Evolutionary conservation across 768 basidiomycete species (phyloP).

Genomic region (Vararia minispora): DNA sequence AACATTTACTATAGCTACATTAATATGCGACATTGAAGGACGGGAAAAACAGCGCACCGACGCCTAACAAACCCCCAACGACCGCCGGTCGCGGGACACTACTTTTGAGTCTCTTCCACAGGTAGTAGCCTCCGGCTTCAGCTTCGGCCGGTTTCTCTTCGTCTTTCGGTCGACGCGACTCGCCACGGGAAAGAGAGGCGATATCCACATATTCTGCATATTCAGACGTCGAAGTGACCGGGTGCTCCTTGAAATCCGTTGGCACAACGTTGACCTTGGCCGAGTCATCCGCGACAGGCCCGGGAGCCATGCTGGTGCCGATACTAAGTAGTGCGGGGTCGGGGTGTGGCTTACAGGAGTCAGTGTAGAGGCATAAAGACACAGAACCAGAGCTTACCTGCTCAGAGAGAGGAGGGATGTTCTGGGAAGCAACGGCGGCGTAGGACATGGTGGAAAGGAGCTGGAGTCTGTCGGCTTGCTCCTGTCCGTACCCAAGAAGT

Average conservation of each 20-base stretch:
- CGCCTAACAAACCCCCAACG: constrained; percentile 60
- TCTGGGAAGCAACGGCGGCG: constrained; percentile 1
- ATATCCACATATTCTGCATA: no score
- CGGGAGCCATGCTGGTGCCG: constrained; percentile 24
- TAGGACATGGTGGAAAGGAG: constrained; percentile 25
- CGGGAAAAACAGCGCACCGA: constrained; percentile 33
- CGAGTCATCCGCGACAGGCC: constrained; percentile 33
- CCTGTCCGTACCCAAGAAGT: no score
- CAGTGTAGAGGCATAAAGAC: constrained; percentile 5
- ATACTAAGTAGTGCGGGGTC: constrained; percentile 55
- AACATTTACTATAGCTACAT: constrained; percentile 44
- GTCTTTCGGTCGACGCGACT: constrained; percentile 15
- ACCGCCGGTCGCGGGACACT: constrained; percentile 55
- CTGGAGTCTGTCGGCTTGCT: no score
- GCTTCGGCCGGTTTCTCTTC: constrained; percentile 30
- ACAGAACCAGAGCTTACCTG: background rate
- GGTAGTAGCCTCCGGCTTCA: constrained; percentile 39
- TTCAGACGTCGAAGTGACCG: constrained; percentile 25
- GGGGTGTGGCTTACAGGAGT: constrained; percentile 40
- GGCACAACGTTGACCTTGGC: constrained; percentile 49
- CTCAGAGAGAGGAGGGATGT: background rate
- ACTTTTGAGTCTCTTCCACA: constrained; percentile 41
- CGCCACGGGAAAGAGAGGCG: background rate
- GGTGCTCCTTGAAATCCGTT: constrained; percentile 36
- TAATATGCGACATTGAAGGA: background rate